These are phyloP conservation scores for Thermomucor indicae-seudaticae DNA, from an alignment of 371 early-diverging fungal genomes.

Conservation along the genomic window DNA sequence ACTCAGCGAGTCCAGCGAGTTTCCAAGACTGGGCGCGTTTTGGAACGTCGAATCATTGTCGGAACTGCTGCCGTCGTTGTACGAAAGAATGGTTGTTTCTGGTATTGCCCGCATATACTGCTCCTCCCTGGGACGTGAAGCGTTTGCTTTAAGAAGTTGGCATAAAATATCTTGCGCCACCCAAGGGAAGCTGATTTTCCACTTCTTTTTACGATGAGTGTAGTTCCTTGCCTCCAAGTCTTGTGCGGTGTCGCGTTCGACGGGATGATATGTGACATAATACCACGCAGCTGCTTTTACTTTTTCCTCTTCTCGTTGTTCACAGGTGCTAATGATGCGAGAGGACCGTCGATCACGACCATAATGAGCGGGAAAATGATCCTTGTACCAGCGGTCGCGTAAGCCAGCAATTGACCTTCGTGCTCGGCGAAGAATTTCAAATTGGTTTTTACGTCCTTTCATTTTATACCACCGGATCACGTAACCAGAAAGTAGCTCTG, in stretches of 20 bases:
- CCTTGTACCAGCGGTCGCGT: slow-evolving; percentile 1
- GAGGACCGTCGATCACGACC: slow-evolving; percentile 8
- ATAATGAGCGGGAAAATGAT: slow-evolving; percentile 1
- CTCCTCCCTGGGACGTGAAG: too few species aligned
- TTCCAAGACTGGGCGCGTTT: too few species aligned
- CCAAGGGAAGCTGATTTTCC: slow-evolving; percentile 64
- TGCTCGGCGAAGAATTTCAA: background rate
- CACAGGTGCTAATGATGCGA: background rate
- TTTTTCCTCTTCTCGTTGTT: slow-evolving; percentile 8
- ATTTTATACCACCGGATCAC: slow-evolving; percentile 24
- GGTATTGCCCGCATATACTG: background rate
- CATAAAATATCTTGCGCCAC: slow-evolving; percentile 50
- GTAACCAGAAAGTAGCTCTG: slow-evolving; percentile 37
- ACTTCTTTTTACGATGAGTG: slow-evolving; percentile 9
- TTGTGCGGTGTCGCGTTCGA: slow-evolving; percentile 4
- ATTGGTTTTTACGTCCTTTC: slow-evolving; percentile 1
- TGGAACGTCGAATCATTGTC: too few species aligned
- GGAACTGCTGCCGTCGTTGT: too few species aligned
- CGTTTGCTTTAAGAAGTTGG: slow-evolving; percentile 17
- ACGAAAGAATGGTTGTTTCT: background rate
- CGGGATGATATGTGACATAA: slow-evolving; percentile 56
- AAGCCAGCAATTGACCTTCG: background rate
- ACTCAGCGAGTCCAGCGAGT: too few species aligned
- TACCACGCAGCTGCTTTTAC: slow-evolving; percentile 72
- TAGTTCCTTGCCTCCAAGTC: slow-evolving; percentile 2